Evolutionary conservation across 2,329 filamentous ascomycete genomes (phyloP).

Genomic region (Aspergillus sp.): DNA sequence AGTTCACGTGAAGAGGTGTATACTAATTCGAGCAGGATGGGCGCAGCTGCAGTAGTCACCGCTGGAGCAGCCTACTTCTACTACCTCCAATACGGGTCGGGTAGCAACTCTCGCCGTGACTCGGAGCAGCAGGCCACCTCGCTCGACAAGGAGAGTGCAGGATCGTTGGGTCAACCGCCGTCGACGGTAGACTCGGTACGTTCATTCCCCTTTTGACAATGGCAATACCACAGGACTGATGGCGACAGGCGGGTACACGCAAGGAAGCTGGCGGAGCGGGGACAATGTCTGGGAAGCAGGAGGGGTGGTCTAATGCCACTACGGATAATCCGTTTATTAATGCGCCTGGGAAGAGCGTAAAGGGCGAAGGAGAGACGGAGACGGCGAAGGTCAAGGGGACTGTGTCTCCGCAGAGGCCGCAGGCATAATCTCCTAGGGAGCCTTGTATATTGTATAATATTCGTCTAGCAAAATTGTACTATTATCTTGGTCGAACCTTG

Average conservation of each 20-base stretch:
- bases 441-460: background rate
- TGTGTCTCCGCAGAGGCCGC: constrained; percentile 30
- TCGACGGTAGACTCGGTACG: background rate
- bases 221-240: background rate
- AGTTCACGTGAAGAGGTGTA: background rate
- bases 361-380: constrained; percentile 48
- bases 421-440: background rate
- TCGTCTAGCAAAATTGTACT: background rate
- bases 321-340: constrained; percentile 44
- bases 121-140: background rate
- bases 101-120: background rate
- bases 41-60: background rate
- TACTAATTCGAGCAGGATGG: background rate
- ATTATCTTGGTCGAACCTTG: background rate
- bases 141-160: background rate
- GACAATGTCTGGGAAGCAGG: constrained; percentile 44
- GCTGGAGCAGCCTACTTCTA: background rate
- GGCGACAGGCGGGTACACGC: background rate
- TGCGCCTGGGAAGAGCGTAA: constrained; percentile 44
- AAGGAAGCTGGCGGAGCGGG: constrained; percentile 2
- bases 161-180: background rate
- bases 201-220: background rate
- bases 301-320: constrained; percentile 44
- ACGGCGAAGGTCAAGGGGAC: constrained; percentile 48
- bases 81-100: background rate